Evolutionary conservation across 331 rosid species (phyloP), one percentile per base, ranked within the genome.

Genomic region (Pyrus hybrid): DNA sequence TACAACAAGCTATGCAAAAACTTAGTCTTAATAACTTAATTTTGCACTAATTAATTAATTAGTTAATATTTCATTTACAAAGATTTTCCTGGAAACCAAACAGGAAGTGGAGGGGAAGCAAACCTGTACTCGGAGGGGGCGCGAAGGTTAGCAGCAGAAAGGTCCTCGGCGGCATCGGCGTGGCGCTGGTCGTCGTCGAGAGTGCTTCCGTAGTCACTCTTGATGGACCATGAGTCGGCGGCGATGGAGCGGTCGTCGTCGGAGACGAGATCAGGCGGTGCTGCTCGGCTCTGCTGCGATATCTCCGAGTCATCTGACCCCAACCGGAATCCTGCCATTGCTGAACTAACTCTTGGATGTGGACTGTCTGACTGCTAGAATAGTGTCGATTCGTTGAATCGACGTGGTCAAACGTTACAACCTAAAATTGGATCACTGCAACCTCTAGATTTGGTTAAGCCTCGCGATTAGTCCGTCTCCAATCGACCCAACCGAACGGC

Each of bases 171-270:
- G 26, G 96, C 97, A 37, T 93, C 98, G 37, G 97, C 96, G 68
- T 93, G 96, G 74, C 98, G 97, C 80, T 90, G 97, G 45, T 93
- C 98, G 63, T 93, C 97, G 84, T 93, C 98, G 53, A 91, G 97
- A 11, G 97, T 91, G 87, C 97, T 93, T 0, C 97, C 98, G 67
- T 91, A 93, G 85, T 93, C 97, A 77, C 98, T 91, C 88, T 91
- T 93, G 80, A 93, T 93, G 74, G 98, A 93, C 97, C 98, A 91
- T 5, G 98, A 93, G 82, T 93, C 97, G 11, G 97, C 97, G 23
- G 97, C 94, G 72, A 93, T 63, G 60, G 97, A 93, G 74, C 97
- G 98, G 76, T 93, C 97, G 65, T 93, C 98, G 84, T 91, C 96
- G 79, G 98, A 91, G 70, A 90, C 81, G 37, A 93, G 88, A 86